Evolutionary conservation across 768 basidiomycete genomes (phyloP), one percentile per base, ranked within the genome.

Genomic region (Neoboletus magnificus): DNA sequence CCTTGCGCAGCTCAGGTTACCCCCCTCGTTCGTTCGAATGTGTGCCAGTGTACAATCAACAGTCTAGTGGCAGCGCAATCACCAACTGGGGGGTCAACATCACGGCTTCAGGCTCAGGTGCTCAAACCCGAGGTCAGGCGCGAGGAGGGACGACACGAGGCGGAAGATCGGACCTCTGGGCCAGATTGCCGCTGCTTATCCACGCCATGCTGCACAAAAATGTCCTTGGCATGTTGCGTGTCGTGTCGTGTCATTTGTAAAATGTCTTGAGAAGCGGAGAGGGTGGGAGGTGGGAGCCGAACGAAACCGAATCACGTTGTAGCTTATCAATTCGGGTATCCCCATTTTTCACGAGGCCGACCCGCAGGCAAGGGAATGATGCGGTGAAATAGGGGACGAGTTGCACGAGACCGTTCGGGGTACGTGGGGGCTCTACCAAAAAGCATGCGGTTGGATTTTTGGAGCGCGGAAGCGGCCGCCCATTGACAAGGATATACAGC

Each of bases 321-420:
- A 63, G 52, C 53, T 58, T 64, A 61, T 66, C 56, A 45, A 37
- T 57, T 23, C 64, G 63, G 64, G 20, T 52, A 66, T 64, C 61
- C 65, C 63, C 63, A 36, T 23, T 18, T 39, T 47, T 47, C 63
- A 56, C 50, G 52, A 57, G 62, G 50, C 49, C 20, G 18, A 32
- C 49, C 49, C 44, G 51, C 53, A 64, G 45, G 47, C 33, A 50
- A 46, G 42, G 40, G 32, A 43, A 45, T 42, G 57, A 51, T 48
- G 48, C 43, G 20, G 48, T 50, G 56, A 49, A 59, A 62, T 63
- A 39, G 37, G 37, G n/a, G 37, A 7, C 4, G 23, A 30, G 43
- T 43, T 49, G 36, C 37, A 58, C 48, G 55, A 30, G 36, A 57
- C 45, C 40, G 33, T 29, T 39, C 27, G 30, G 36, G 37, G 49